These are phyloP conservation scores for Lachancea dasiensis DNA, from an alignment of 805 yeast genomes.

Conservation along the genomic window DNA sequence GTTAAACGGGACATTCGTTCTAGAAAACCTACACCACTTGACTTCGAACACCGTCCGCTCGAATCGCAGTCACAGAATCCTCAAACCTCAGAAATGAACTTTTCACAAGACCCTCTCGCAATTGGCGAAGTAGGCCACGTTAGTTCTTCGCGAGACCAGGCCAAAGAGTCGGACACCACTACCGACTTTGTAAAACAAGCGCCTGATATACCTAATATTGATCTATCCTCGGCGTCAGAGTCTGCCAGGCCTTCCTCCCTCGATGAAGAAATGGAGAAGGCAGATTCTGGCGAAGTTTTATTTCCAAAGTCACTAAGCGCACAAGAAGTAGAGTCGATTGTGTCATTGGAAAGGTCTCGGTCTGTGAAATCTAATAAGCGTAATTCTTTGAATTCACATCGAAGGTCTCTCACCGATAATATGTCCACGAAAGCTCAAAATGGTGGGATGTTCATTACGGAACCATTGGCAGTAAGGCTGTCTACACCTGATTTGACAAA, in stretches of 20 bases:
- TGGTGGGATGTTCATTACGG: constrained; percentile 46
- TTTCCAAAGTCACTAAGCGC: constrained; percentile 66
- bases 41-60: constrained; percentile 15
- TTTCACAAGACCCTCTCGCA: too few relatives aligned
- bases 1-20: constrained; percentile 10
- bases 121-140: too few relatives aligned
- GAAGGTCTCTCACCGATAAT: constrained; percentile 29
- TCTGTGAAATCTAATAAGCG: constrained; percentile 45
- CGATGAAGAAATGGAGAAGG: constrained; percentile 10
- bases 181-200: not conserved
- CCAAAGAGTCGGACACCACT: not conserved
- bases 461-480: constrained; percentile 25
- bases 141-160: too few relatives aligned
- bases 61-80: not conserved
- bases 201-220: not conserved
- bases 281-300: constrained; percentile 49
- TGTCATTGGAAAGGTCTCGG: constrained; percentile 61
- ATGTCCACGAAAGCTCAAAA: constrained; percentile 37
- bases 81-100: not conserved
- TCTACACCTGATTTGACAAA: constrained; percentile 34
- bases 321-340: constrained; percentile 69
- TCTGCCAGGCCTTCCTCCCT: not conserved
- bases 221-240: not conserved
- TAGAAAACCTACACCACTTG: constrained; percentile 28
- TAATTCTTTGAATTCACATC: constrained; percentile 29